Base-by-base conservation (phyloP, 495 filamentous ascomycete genomes). In the Penicillium angulare region DNA sequence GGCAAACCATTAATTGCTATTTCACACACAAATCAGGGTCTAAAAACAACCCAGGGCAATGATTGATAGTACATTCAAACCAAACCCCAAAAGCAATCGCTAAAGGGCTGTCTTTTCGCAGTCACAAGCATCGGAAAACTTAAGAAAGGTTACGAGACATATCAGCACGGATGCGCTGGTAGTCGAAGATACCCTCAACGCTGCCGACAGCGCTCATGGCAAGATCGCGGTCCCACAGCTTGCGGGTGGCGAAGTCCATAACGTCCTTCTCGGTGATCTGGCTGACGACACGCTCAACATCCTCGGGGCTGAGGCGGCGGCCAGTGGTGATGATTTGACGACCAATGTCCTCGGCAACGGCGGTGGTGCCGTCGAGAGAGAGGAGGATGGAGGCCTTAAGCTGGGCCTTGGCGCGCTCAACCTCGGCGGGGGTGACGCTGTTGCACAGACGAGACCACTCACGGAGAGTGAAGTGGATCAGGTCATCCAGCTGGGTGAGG, bases 401-500 rank as follows among this genome's bases (percentile, higher is more conserved):
- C 78, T 99, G 93, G 46, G 95, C 88, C 82, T 99, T 99, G 67
- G 93, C 95, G 50, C 93, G 92, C 84, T 99, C 93, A 49, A 90
- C 86, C 76, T 99, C 93, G 51, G 92, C 82, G 63, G 88, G 81
- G 63, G 82, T 85, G 62, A 99, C 93, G 71, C 80, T 84, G 79
- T 82, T 82, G 44, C 87, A 90, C 42, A 99, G 83, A 41, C 93
- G 89, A 48, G 90, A 87, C 93, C 93, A 99, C 78, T 99, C 93
- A 51, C 95, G 90, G 68, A 97, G 89, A 31, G 93, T 85, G 76
- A 97, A 99, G 83, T 97, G 95, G 63, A 96, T 84, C 29, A 97
- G 85, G 71, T 99, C 93, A 64, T 99, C 93, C 60, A 97, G 79
- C 33, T 80, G 76, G 59, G 86, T 88, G 54, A 92, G 72, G 69